These are phyloP conservation scores for Lonicera japonica DNA, from an alignment of 129 eudicot species.

Conservation along the genomic window DNA sequence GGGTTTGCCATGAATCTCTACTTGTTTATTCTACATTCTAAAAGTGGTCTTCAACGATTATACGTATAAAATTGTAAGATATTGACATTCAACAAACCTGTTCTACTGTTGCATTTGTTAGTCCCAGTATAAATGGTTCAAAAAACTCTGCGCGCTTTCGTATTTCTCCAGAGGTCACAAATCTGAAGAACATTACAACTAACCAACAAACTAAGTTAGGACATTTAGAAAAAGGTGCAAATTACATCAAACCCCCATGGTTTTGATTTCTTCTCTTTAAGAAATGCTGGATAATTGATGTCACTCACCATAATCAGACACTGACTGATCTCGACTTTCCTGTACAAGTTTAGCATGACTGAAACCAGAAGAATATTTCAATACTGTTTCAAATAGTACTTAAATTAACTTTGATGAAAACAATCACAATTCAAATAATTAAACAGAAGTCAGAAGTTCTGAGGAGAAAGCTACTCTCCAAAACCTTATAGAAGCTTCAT, in stretches of 20 bases:
- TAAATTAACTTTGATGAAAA: background rate
- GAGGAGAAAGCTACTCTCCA: background rate
- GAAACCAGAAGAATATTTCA: slow-evolving; percentile 19
- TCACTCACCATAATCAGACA: slow-evolving; percentile 80
- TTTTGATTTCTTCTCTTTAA: background rate
- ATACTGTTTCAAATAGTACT: background rate
- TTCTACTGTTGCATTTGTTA: slow-evolving; percentile 76
- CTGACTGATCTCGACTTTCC: slow-evolving; percentile 83
- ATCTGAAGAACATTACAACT: slow-evolving; percentile 97
- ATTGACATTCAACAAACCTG: slow-evolving; percentile 45
- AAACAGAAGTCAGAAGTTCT: slow-evolving; percentile 7
- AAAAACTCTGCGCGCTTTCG: slow-evolving; percentile 77
- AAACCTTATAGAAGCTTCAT: slow-evolving; percentile 66
- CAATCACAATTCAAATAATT: background rate
- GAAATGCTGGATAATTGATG: background rate
- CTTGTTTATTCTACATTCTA: no score
- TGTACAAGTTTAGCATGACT: slow-evolving; percentile 79
- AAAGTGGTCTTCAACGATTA: no score
- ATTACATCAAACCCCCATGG: background rate
- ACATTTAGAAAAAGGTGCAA: slow-evolving; percentile 1
- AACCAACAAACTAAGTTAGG: slow-evolving; percentile 27
- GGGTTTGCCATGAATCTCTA: no score
- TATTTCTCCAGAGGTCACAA: slow-evolving; percentile 87
- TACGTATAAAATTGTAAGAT: background rate
- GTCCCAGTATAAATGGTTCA: slow-evolving; percentile 84